These are phyloP conservation scores for Tremellales sp. DNA, from an alignment of 1,284 basidiomycete genomes.

Conservation along the genomic window DNA sequence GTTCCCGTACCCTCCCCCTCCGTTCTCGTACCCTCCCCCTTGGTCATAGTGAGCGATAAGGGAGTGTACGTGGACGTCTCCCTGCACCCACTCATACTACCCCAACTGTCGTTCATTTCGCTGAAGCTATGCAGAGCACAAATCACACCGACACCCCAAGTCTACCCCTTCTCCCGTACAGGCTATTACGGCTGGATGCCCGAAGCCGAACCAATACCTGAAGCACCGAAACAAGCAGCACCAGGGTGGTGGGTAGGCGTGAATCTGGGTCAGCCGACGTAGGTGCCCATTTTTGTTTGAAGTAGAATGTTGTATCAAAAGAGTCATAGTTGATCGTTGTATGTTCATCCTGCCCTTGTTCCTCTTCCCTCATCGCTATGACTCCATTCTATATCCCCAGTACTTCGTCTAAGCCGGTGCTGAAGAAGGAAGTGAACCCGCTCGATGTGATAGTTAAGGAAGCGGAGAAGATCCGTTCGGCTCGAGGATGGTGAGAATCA, in stretches of 20 bases:
- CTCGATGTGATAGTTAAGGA: not conserved
- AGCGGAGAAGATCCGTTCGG: not conserved
- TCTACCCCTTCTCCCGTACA: constrained; percentile 19
- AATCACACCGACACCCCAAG: constrained; percentile 13
- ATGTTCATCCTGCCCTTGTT: no score
- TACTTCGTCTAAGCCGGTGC: not conserved
- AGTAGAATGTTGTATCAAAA: no score
- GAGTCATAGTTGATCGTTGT: not conserved
- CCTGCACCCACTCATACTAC: no score
- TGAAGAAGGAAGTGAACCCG: not conserved
- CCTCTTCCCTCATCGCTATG: not conserved
- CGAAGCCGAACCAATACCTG: not conserved
- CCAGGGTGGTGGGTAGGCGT: constrained; percentile 8
- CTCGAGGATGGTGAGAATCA: not conserved
- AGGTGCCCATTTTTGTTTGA: no score
- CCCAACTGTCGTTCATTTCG: no score
- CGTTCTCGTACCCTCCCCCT: no score
- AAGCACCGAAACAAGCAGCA: constrained; percentile 1
- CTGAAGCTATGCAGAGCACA: constrained; percentile 3
- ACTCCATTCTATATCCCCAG: not conserved
- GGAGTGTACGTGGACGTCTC: no score
- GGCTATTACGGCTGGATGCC: constrained; percentile 15
- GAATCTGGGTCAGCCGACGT: constrained; percentile 2
- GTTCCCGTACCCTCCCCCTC: not conserved
- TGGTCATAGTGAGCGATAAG: no score